phyloP scores from a whole-genome alignment of 2,329 filamentous ascomycete genomes.

The Nannizzia gypsea region DNA sequence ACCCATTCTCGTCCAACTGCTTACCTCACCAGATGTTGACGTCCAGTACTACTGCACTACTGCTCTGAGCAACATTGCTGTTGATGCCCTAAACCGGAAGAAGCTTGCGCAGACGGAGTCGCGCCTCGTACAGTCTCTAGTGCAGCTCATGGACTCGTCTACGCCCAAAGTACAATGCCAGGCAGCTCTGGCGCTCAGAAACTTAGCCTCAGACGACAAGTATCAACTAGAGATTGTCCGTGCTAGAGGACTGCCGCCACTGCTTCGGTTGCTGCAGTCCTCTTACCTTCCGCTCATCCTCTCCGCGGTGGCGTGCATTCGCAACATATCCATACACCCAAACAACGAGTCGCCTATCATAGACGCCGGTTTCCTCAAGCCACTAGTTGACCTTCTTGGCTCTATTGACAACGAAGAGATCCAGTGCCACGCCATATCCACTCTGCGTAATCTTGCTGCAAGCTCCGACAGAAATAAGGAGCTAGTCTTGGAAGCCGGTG shows the following conservation, averaged over 20 bases:
- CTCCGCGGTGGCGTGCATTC: conserved; percentile 93
- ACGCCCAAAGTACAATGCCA: conserved; percentile 98
- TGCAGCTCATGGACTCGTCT: conserved; percentile 93
- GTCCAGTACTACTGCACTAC: conserved; percentile 99
- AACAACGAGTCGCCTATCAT: conserved; percentile 98
- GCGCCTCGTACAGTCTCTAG: conserved; percentile 82
- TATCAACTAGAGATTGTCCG: conserved; percentile 97
- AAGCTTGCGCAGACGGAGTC: conserved; percentile 84
- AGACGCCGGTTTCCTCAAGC: conserved; percentile 89
- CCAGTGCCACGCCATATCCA: conserved; percentile 96
- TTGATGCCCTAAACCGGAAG: conserved; percentile 81
- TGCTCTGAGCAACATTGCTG: conserved; percentile 94
- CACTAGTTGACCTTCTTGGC: conserved; percentile 82
- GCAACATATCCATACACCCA: conserved; percentile 97
- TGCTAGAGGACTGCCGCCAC: conserved; percentile 68
- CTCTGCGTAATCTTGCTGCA: conserved; percentile 83
- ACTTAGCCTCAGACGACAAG: conserved; percentile 94
- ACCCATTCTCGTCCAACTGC: conserved; percentile 85
- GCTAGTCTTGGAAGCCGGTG: conserved; percentile 88
- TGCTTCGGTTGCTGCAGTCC: conserved; percentile 82
- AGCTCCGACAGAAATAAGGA: conserved; percentile 98
- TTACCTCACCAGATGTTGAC: conserved; percentile 86
- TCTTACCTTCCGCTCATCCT: conserved; percentile 92
- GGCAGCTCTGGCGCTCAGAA: conserved; percentile 83
- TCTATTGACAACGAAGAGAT: conserved; percentile 98